Percentiles rank a stretch among this genome's conserved stretches.
Conservation (phyloP, 1,284 basidiomycete genomes). For the Inonotus hispidus region DNA sequence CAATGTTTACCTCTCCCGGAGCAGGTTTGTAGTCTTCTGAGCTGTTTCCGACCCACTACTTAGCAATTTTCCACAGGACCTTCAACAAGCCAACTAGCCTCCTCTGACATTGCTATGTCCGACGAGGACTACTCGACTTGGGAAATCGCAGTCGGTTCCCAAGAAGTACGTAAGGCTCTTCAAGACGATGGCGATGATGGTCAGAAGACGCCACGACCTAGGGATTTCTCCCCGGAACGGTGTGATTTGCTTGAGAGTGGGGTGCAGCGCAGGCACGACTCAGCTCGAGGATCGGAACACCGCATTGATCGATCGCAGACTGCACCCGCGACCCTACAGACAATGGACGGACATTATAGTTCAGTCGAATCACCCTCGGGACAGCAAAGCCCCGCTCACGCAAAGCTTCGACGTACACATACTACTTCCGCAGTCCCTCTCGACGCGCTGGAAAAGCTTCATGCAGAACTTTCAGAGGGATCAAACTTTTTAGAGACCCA, state of each 20-base stretch:
- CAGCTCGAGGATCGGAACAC: background rate
- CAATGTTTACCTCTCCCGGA: background rate
- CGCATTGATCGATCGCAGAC: conserved; percentile 7
- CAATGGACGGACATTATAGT: background rate
- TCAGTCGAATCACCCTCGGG: background rate
- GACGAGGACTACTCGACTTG: conserved; percentile 11
- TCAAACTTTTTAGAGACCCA: conserved; percentile 7
- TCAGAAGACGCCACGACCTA: background rate
- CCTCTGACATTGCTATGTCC: background rate
- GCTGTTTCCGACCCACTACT: background rate
- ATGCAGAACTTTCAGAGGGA: background rate
- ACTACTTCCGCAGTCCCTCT: conserved; percentile 1
- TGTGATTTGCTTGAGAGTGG: too few species aligned
- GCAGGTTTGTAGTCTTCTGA: background rate
- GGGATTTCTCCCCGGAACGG: too few species aligned
- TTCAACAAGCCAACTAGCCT: background rate
- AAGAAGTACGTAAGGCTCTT: conserved; percentile 3
- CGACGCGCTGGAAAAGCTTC: conserved; percentile 10
- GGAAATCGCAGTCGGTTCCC: conserved; percentile 11
- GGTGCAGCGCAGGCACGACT: too few species aligned
- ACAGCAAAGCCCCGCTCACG: background rate
- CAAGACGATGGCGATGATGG: background rate
- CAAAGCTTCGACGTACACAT: conserved; percentile 1
- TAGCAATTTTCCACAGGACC: background rate
- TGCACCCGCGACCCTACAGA: background rate